Conservation (phyloP, 2,329 filamentous ascomycete species). For the Leptographium procerum region DNA sequence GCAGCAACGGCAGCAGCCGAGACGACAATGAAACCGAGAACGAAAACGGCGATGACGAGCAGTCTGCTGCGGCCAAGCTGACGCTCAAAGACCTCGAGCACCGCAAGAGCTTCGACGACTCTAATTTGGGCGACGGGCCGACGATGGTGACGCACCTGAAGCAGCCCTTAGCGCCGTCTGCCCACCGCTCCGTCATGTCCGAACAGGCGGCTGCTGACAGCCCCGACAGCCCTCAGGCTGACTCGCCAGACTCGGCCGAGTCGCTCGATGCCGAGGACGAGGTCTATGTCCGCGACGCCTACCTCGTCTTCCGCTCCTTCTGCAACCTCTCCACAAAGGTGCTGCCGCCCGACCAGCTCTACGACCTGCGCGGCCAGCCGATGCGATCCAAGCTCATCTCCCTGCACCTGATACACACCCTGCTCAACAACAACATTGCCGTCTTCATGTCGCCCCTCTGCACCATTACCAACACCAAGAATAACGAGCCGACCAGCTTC, state of each 20-base stretch:
- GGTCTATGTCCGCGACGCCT: conserved; percentile 93
- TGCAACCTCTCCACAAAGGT: conserved; percentile 95
- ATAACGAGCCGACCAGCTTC: conserved; percentile 78
- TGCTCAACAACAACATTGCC: conserved; percentile 84
- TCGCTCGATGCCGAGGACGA: conserved; percentile 69
- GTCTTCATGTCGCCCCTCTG: conserved; percentile 88
- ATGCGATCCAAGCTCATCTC: conserved; percentile 97
- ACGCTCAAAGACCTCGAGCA: conserved; percentile 57
- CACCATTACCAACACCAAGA: conserved; percentile 85
- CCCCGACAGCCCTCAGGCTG: conserved; percentile 41
- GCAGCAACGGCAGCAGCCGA: conserved; percentile 10
- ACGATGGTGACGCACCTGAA: conserved; percentile 56
- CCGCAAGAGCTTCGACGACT: conserved; percentile 59
- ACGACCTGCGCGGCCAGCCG: conserved; percentile 83
- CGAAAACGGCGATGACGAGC: not conserved
- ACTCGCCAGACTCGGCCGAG: conserved; percentile 48
- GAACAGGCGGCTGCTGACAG: conserved; percentile 43
- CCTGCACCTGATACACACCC: conserved; percentile 86
- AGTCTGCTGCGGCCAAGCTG: conserved; percentile 34
- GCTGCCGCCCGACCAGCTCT: conserved; percentile 78
- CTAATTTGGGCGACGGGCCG: conserved; percentile 52
- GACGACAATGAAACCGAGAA: conserved; percentile 8
- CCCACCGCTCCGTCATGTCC: conserved; percentile 36
- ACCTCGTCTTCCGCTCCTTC: conserved; percentile 92
- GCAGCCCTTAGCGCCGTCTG: conserved; percentile 21